Evolutionary conservation across 1,284 basidiomycete genomes (phyloP).

Genomic region (Ustilago trichophora): DNA sequence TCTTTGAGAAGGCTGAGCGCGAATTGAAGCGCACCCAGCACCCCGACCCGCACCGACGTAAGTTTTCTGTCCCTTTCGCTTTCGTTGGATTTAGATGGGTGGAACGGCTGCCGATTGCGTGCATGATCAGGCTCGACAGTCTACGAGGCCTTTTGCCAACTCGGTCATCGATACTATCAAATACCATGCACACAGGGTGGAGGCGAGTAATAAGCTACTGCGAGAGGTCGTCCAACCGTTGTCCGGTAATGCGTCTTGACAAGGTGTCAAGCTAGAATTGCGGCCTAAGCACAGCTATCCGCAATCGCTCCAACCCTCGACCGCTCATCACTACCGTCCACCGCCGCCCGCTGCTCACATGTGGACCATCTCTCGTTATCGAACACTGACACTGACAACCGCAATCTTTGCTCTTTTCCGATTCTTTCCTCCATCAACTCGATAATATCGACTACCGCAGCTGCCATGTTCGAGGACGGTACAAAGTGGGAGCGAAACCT

Average conservation of each 20-base stretch:
- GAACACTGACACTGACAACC: conserved; percentile 5
- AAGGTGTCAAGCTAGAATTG: too few relatives aligned
- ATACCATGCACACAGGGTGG: too few relatives aligned
- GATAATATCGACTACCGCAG: conserved; percentile 16
- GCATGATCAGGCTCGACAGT: not conserved
- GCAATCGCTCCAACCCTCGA: too few relatives aligned
- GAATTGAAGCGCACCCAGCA: conserved; percentile 76
- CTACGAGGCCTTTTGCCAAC: too few relatives aligned
- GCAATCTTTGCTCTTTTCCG: not conserved
- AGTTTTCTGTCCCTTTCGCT: conserved; percentile 62
- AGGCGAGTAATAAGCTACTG: too few relatives aligned
- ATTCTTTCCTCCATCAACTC: not conserved
- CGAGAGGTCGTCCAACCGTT: too few relatives aligned
- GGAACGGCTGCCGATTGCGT: not conserved
- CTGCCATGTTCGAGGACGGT: conserved; percentile 64
- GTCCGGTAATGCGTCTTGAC: too few relatives aligned
- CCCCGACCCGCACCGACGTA: conserved; percentile 91
- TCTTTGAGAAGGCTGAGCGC: conserved; percentile 84
- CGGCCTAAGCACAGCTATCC: too few relatives aligned
- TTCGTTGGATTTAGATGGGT: not conserved
- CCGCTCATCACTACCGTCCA: too few relatives aligned
- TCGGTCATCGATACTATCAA: too few relatives aligned
- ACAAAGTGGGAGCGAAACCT: conserved; percentile 64
- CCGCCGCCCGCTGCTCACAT: too few relatives aligned
- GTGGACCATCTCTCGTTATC: too few relatives aligned